Base-by-base conservation (phyloP, 2,329 filamentous ascomycete species). In the Pseudopithomyces chartarum region DNA sequence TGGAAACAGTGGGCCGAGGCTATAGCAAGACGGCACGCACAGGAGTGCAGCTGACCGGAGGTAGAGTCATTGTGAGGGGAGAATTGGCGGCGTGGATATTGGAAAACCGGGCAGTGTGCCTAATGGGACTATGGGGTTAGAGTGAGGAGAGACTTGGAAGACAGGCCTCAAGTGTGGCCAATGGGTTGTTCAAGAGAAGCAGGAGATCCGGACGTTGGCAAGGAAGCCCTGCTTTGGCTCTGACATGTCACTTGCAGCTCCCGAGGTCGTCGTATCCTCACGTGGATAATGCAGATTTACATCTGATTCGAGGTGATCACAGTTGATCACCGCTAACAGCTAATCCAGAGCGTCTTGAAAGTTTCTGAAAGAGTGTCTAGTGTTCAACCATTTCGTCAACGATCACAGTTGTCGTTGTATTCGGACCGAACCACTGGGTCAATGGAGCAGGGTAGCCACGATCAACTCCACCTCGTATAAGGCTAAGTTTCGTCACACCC, bases 81-180 rank as follows among this genome's bases (percentile, higher is more conserved):
- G 26, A 29, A 29, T 29, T 8, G 26, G 26, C 26, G 26, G 26
- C 26, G 26, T 29, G 26, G 26, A 8, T 29, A 29, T 29, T 29
- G 26, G 8, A 4, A 29, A 4, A 8, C 26, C 8, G 26, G 5
- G 26, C 8, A 29, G 26, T 29, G 26, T 29, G 8, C 8, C n/a
- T n/a, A n/a, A n/a, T n/a, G n/a, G 39, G 39, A 51, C 42, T 29
- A 36, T 43, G n/a, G 50, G 22, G n/a, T 44, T 52, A 22, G 20
- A 52, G 12, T 32, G 23, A 32, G 34, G 36, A 40, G 23, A 19
- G 19, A 10, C 11, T 49, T 8, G 44, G 44, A 23, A 15, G n/a
- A n/a, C n/a, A 23, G 26, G 17, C 33, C 43, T 36, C 15, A 13
- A 32, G 43, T 23, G 15, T 20, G 32, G 36, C 53, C 46, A 55